Conservation (phyloP, 2,329 filamentous ascomycete genomes). For the Phaeosphaeriaceae sp. region DNA sequence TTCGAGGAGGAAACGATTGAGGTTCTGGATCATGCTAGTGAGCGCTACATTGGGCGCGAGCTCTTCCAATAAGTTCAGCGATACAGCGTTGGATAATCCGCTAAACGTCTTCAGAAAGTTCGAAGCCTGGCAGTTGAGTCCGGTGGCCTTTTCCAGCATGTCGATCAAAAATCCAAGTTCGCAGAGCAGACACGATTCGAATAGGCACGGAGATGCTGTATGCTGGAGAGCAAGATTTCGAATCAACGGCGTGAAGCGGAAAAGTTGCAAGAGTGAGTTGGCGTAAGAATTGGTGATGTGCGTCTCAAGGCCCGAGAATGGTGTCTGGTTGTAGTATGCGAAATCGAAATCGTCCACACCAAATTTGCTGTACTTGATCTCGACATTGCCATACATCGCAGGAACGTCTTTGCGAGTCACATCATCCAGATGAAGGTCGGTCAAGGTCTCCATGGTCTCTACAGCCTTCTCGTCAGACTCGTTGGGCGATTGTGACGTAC, state of each 20-base stretch:
- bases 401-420: conserved; percentile 83
- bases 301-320: conserved; percentile 90
- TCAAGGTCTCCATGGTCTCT: conserved; percentile 71
- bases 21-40: conserved; percentile 82
- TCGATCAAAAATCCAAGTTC: conserved; percentile 96
- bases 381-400: conserved; percentile 88
- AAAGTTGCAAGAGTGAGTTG: conserved; percentile 88
- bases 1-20: conserved; percentile 85
- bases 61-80: conserved; percentile 84
- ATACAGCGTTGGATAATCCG: conserved; percentile 77
- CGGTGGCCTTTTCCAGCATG: conserved; percentile 95
- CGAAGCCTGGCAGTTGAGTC: conserved; percentile 93
- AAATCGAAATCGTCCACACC: conserved; percentile 99
- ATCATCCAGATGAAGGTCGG: conserved; percentile 73
- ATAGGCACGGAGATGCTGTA: conserved; percentile 82
- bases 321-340: conserved; percentile 93
- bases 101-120: conserved; percentile 92
- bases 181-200: conserved; percentile 86
- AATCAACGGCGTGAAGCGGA: conserved; percentile 87
- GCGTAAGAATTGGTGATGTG: conserved; percentile 97
- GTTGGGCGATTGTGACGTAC: conserved; percentile 60
- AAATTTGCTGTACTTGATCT: conserved; percentile 99
- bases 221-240: conserved; percentile 90
- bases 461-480: conserved; percentile 39
- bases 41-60: conserved; percentile 76